Base-by-base conservation (phyloP, 371 early-diverging fungal species). In the Apophysomyces sp. region DNA sequence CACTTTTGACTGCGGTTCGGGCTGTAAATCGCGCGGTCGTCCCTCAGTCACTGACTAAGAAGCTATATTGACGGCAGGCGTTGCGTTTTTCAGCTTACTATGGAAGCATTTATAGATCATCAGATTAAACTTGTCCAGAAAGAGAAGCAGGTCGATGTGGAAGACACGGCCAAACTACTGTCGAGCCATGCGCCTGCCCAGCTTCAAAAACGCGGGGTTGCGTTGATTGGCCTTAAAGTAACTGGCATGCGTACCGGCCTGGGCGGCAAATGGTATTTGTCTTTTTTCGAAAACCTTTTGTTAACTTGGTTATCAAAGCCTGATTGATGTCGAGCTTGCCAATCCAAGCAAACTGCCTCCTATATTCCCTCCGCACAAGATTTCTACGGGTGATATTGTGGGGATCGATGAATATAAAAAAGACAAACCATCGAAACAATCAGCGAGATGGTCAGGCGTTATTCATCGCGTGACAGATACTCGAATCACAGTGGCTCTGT, bases 311-410 rank as follows among this genome's bases (percentile, higher is more conserved):
- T 24, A 13, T 13, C 1, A 21, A 61, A 88, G 82, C 37, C 68
- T 91, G 59, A 71, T 92, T 11, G 91, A 91, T 30, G 63, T 89
- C 11, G 91, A 90, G 52, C 80, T 85, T 4, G 84, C 77, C 0
- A 74, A 83, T 24, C 78, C 86, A 0, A 73, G 70, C 2, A 73
- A 81, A 0, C 68, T 72, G 11, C 82, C 86, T 9, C 80, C 83
- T 12, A 54, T 74, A 1, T 78, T 92, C 15, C 91, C 91, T 1
- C 62, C 90, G 0, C 89, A 91, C 65, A 79, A 82, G 57, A 74
- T 93, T 27, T 75, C 85, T 4, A 78, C 88, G 0, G 93, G 93
- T 26, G 93, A 94, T 70, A 89, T 94, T 59, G 92, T 92, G 8
- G 83, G 86, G 8, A 21, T 93, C 5, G 88, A 88, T 36, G 84